These are phyloP conservation scores for Nicotiana knightiana DNA, from an alignment of 257 asterid species.

Conservation along the genomic window DNA sequence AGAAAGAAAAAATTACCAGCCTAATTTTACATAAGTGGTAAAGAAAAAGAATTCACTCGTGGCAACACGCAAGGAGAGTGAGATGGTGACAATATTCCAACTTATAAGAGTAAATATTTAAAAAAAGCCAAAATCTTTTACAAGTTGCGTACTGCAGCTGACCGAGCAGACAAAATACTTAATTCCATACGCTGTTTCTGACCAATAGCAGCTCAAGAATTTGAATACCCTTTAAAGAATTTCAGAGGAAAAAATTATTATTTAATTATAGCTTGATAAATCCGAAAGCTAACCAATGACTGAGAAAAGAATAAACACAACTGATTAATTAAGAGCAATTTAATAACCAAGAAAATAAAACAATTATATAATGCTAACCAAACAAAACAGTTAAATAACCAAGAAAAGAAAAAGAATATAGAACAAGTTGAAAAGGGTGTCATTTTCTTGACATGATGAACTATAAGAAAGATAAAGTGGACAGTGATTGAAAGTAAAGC, in stretches of 20 bases:
- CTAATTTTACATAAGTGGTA: not conserved
- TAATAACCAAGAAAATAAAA: not conserved
- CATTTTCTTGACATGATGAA: not conserved
- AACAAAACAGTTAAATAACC: not conserved
- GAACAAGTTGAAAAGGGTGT: not conserved
- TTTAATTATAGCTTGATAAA: not conserved
- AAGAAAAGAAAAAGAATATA: not conserved
- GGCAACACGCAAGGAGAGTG: not conserved
- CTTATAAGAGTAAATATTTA: not conserved
- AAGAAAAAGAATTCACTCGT: not conserved
- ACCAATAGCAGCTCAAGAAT: slow-evolving; percentile 22
- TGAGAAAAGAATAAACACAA: not conserved
- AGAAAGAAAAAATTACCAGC: too few species aligned
- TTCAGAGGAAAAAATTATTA: not conserved
- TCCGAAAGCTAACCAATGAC: not conserved
- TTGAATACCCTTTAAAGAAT: not conserved
- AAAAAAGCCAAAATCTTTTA: not conserved
- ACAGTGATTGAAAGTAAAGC: slow-evolving; percentile 4
- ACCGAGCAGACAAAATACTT: slow-evolving; percentile 19
- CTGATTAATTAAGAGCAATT: not conserved
- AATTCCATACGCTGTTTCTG: slow-evolving; percentile 24
- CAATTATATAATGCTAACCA: not conserved
- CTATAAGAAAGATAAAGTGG: slow-evolving; percentile 5
- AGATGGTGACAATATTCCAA: not conserved
- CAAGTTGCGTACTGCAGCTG: not conserved